A percentile compares a stretch with the other conserved stretches of the same genome.
phyloP scores from a whole-genome alignment of 2,329 filamentous ascomycete genomes.

The Fusarium mundagurra region DNA sequence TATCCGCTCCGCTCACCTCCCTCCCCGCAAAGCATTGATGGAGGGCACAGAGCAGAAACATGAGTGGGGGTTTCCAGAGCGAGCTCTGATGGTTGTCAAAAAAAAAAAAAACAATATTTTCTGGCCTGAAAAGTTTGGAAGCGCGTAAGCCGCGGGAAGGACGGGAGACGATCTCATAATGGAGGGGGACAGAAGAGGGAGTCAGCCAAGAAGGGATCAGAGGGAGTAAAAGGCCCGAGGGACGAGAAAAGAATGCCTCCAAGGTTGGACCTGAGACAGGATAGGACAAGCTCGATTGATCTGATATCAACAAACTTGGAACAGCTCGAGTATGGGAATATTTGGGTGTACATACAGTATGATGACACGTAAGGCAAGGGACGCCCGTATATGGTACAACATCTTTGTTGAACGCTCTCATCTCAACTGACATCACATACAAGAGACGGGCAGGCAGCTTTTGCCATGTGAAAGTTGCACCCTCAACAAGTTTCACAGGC shows the following conservation, averaged over 20 bases:
- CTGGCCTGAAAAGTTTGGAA: conserved; percentile 19
- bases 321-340: conserved; percentile 4
- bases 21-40: background rate
- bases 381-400: background rate
- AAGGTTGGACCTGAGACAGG: conserved; percentile 11
- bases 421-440: conserved; percentile 1
- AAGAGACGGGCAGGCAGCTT: background rate
- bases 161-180: conserved; percentile 12
- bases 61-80: conserved; percentile 8
- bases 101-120: background rate
- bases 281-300: conserved; percentile 4
- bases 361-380: background rate
- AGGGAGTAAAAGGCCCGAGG: conserved; percentile 22
- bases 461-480: conserved; percentile 12
- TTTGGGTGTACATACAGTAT: background rate
- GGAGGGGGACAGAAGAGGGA: conserved; percentile 12
- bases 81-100: conserved; percentile 2
- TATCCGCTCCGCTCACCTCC: conserved; percentile 14
- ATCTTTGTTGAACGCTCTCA: conserved; percentile 7
- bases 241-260: conserved; percentile 2
- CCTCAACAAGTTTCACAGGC: conserved; percentile 33
- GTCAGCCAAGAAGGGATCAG: conserved; percentile 1
- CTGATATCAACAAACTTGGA: conserved; percentile 30
- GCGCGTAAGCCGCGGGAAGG: conserved; percentile 33
- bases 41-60: background rate